Percentiles rank a stretch among this genome's conserved stretches.
These are phyloP conservation scores for Cymodocea nodosa DNA, from an alignment of 116 monocot genomes.

Conservation along the genomic window DNA sequence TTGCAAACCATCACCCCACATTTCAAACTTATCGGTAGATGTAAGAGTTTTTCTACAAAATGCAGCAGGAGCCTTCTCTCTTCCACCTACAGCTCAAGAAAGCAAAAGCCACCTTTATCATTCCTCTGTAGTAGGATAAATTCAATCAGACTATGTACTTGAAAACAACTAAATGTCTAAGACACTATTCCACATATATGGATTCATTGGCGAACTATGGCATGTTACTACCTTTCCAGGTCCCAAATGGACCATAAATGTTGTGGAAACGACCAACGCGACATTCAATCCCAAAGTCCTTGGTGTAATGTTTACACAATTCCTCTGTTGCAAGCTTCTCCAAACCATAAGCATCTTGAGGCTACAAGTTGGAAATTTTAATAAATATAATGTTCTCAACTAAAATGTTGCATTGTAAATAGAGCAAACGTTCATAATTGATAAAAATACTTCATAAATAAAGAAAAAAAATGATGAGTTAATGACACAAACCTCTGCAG, in stretches of 20 bases:
- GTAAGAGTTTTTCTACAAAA: slow-evolving; percentile 82
- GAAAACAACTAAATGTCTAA: not conserved
- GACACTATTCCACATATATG: not conserved
- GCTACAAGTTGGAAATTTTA: slow-evolving; percentile 25
- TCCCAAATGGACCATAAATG: slow-evolving; percentile 98
- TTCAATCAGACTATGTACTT: not conserved
- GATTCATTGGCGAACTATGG: no score
- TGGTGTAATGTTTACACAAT: slow-evolving; percentile 93
- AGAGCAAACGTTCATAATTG: no score
- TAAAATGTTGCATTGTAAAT: no score
- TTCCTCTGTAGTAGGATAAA: not conserved
- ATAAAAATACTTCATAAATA: no score
- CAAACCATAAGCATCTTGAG: slow-evolving; percentile 99
- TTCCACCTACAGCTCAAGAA: slow-evolving; percentile 32
- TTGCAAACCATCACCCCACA: slow-evolving; percentile 98
- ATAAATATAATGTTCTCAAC: not conserved
- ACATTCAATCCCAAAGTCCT: slow-evolving; percentile 93
- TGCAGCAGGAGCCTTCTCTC: slow-evolving; percentile 89
- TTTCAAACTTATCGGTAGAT: slow-evolving; percentile 81
- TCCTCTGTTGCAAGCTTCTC: slow-evolving; percentile 95
- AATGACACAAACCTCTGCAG: slow-evolving; percentile 69
- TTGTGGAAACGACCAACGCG: slow-evolving; percentile 91
- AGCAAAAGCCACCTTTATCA: not conserved
- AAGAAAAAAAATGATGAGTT: no score
- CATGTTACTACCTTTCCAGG: slow-evolving; percentile 71